phyloP scores from a whole-genome alignment of 345 rosid genomes.

The Microcos paniculata region DNA sequence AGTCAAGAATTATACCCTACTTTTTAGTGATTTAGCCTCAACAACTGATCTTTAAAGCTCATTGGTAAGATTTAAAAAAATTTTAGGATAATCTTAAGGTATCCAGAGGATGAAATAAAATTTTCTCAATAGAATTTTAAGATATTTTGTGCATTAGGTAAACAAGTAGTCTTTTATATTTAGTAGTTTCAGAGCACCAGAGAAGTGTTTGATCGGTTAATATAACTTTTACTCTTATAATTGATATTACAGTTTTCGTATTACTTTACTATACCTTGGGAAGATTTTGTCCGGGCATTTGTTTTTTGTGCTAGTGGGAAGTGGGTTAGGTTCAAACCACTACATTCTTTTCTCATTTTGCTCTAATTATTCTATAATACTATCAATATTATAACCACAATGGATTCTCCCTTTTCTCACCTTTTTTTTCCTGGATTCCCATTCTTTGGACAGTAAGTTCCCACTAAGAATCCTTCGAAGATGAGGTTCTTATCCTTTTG shows the following conservation, averaged over 20 bases:
- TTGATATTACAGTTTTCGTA: not conserved
- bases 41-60: not conserved
- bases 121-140: not conserved
- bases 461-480: not conserved
- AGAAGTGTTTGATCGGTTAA: not conserved
- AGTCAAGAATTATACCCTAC: not conserved
- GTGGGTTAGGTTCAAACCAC: not conserved
- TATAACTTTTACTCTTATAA: not conserved
- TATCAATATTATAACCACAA: not conserved
- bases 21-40: not conserved
- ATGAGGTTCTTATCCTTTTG: slow-evolving; percentile 5
- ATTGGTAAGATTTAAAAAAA: not conserved
- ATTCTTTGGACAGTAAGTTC: not conserved
- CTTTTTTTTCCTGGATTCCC: not conserved
- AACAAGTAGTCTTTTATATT: not conserved
- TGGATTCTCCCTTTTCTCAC: not conserved
- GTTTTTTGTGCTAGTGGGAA: not conserved
- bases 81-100: not conserved
- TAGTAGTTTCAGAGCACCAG: not conserved
- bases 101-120: not conserved
- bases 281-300: not conserved
- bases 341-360: not conserved
- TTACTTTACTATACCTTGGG: not conserved
- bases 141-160: not conserved
- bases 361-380: not conserved